Conservation (phyloP, 2,329 filamentous ascomycete genomes). For the Ophiostoma quercus region DNA sequence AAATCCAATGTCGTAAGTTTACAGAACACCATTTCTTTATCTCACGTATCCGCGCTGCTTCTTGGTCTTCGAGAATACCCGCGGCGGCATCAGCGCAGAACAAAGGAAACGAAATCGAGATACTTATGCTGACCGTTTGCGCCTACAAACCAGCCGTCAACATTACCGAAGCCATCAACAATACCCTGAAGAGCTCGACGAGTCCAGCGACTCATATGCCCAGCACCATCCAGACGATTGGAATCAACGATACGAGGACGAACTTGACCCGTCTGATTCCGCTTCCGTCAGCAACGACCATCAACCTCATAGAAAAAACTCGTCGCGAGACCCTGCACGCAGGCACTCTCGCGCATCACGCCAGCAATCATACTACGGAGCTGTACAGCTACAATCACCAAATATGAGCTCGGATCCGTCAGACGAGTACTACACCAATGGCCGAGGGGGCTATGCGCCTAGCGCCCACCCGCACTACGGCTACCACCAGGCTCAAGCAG, state of each 20-base stretch:
- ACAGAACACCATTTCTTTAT: not conserved
- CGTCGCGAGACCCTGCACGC: slow-evolving; percentile 38
- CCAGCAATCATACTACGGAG: slow-evolving; percentile 28
- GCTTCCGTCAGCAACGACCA: slow-evolving; percentile 45
- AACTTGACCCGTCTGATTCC: slow-evolving; percentile 54
- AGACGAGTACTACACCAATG: slow-evolving; percentile 51
- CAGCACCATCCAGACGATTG: slow-evolving; percentile 26
- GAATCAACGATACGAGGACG: slow-evolving; percentile 40
- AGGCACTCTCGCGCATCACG: slow-evolving; percentile 31
- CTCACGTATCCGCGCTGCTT: slow-evolving; percentile 21
- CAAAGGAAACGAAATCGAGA: not conserved
- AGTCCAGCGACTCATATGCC: slow-evolving; percentile 30
- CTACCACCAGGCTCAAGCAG: slow-evolving; percentile 45
- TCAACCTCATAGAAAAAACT: slow-evolving; percentile 35
- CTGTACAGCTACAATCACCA: slow-evolving; percentile 39
- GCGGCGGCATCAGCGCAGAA: not conserved
- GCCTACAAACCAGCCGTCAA: slow-evolving; percentile 9
- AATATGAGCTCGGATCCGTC: slow-evolving; percentile 59
- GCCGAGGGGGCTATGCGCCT: slow-evolving; percentile 34
- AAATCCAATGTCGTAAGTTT: slow-evolving; percentile 6
- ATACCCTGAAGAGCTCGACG: slow-evolving; percentile 17
- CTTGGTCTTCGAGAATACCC: not conserved
- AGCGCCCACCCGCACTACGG: slow-evolving; percentile 31
- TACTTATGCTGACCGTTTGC: not conserved
- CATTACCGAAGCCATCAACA: slow-evolving; percentile 30